Conservation (phyloP, 1,284 basidiomycete genomes). For the Leccinum angustisporum region DNA sequence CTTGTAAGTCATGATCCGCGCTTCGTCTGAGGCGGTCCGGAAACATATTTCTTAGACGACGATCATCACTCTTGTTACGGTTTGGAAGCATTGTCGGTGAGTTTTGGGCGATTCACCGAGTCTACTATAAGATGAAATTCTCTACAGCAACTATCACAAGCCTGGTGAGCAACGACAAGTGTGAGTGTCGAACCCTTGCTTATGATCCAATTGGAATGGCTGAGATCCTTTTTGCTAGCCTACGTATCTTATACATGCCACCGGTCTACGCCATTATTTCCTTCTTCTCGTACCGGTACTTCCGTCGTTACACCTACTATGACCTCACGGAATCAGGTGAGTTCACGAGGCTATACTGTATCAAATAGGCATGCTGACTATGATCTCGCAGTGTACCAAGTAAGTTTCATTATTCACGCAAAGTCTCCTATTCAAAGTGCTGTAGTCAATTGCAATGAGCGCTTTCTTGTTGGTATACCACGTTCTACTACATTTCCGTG, state of each 20-base stretch:
- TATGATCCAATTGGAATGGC: background rate
- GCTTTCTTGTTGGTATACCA: conserved; percentile 65
- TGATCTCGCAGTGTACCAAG: conserved; percentile 37
- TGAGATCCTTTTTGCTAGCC: conserved; percentile 16
- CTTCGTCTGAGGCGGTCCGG: background rate
- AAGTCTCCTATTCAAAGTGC: conserved; percentile 31
- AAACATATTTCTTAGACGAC: conserved; percentile 48
- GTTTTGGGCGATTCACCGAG: conserved; percentile 22
- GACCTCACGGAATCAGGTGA: conserved; percentile 69
- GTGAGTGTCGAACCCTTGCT: conserved; percentile 40
- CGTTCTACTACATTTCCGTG: conserved; percentile 18
- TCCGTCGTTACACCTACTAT: conserved; percentile 81
- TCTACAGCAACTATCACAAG: conserved; percentile 60
- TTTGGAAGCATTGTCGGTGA: conserved; percentile 61
- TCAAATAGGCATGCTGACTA: conserved; percentile 4
- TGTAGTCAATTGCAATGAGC: conserved; percentile 73
- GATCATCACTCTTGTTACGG: conserved; percentile 54
- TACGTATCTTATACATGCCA: conserved; percentile 80
- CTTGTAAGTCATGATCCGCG: conserved; percentile 45
- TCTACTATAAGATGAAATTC: background rate
- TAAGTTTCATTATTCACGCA: conserved; percentile 22
- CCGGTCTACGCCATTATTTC: conserved; percentile 82
- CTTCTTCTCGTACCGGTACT: conserved; percentile 86
- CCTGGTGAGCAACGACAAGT: conserved; percentile 74
- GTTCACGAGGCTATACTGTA: conserved; percentile 24